Conservation (phyloP, 2,329 filamentous ascomycete species). For the Ceratocystis eucalypticola region DNA sequence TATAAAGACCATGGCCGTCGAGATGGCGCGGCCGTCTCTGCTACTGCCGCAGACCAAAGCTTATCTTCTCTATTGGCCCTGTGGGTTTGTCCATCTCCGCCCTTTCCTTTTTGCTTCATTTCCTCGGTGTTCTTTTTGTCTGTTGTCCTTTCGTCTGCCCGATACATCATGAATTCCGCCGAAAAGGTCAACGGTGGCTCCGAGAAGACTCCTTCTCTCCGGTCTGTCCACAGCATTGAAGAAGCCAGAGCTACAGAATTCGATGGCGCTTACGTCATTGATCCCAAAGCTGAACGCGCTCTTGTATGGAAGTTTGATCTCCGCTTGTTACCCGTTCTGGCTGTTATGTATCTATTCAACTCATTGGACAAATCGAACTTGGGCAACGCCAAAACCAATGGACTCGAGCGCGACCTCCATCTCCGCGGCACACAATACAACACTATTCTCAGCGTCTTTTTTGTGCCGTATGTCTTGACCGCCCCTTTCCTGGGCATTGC, state of each 20-base stretch:
- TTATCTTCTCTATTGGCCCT: too few species aligned
- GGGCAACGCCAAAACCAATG: slow-evolving; percentile 43
- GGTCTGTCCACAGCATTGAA: slow-evolving; percentile 19
- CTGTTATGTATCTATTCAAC: slow-evolving; percentile 42
- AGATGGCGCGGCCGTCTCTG: too few species aligned
- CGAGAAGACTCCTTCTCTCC: slow-evolving; percentile 20
- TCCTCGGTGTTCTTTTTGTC: too few species aligned
- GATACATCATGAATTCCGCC: not conserved
- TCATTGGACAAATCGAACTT: slow-evolving; percentile 33
- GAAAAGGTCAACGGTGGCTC: not conserved
- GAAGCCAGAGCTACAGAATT: not conserved
- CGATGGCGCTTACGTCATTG: slow-evolving; percentile 22
- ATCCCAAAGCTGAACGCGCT: slow-evolving; percentile 35
- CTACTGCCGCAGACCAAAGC: too few species aligned
- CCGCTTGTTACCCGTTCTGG: slow-evolving; percentile 39
- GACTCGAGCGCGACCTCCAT: slow-evolving; percentile 31
- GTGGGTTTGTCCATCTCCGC: too few species aligned
- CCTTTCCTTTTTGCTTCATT: too few species aligned
- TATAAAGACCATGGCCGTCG: too few species aligned
- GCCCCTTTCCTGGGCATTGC: slow-evolving; percentile 47
- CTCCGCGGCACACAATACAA: slow-evolving; percentile 56
- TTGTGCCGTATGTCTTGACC: slow-evolving; percentile 59
- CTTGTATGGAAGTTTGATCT: slow-evolving; percentile 43
- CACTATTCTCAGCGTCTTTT: slow-evolving; percentile 58
- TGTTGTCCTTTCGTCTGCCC: not conserved